A percentile compares a stretch with the other conserved stretches of the same genome.
phyloP scores from a whole-genome alignment of 2,329 filamentous ascomycete genomes.

The Claviceps maximensis region DNA sequence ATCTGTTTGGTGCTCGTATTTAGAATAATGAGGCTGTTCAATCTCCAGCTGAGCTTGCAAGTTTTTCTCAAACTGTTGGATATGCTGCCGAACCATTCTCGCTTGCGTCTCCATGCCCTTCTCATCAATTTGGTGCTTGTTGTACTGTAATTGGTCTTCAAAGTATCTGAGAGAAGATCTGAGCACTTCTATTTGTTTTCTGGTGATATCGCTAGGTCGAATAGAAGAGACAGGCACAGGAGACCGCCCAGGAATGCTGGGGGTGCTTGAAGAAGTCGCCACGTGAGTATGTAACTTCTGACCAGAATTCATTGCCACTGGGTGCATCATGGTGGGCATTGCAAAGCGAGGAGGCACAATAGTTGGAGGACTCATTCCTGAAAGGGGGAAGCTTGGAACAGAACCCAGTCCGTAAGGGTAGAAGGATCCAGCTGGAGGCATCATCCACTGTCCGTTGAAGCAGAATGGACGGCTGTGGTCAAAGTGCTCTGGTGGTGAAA shows the following conservation, averaged over 20 bases:
- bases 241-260: conserved; percentile 9
- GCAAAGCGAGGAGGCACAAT: conserved; percentile 2
- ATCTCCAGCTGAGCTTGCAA: conserved; percentile 30
- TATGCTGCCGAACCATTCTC: conserved; percentile 28
- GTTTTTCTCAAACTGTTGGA: conserved; percentile 36
- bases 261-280: conserved; percentile 8
- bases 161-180: conserved; percentile 39
- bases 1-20: conserved; percentile 15
- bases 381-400: conserved; percentile 14
- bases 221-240: conserved; percentile 43
- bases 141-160: conserved; percentile 46
- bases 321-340: conserved; percentile 9
- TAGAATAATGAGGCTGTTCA: conserved; percentile 31
- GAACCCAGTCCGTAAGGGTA: conserved; percentile 18
- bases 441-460: conserved; percentile 31
- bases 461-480: conserved; percentile 32
- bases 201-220: conserved; percentile 46
- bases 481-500: conserved; percentile 31
- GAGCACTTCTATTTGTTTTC: conserved; percentile 40
- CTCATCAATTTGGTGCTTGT: conserved; percentile 50
- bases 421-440: conserved; percentile 16
- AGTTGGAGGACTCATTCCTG: conserved; percentile 12
- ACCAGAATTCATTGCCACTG: conserved; percentile 12
- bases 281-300: conserved; percentile 9
- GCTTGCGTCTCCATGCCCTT: conserved; percentile 32